A percentile compares a stretch with the other conserved stretches of the same genome.
phyloP scores from a whole-genome alignment of 1,139 yeast genomes.

The Nakaseomyces sp. region DNA sequence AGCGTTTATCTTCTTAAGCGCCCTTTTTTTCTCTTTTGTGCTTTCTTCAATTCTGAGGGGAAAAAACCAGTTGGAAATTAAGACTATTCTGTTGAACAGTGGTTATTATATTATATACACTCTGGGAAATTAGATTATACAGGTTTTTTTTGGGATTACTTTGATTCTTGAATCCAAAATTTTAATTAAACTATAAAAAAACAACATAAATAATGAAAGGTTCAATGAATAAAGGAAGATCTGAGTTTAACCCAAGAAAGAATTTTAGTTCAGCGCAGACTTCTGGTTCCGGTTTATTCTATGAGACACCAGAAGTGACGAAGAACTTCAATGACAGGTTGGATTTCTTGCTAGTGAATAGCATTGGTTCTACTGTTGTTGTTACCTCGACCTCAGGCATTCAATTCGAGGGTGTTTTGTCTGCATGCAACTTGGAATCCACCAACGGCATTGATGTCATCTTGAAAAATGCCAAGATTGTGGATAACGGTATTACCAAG shows the following conservation, averaged over 20 bases:
- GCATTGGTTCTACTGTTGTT: conserved; percentile 48
- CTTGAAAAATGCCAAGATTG: conserved; percentile 42
- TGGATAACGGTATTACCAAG: conserved; percentile 34
- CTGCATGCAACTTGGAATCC: conserved; percentile 37
- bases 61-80: no score
- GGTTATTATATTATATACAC: no score
- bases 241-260: conserved; percentile 3
- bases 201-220: conserved; percentile 10
- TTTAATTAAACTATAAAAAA: conserved; percentile 16
- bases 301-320: conserved; percentile 24
- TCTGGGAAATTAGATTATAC: no score
- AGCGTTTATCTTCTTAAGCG: no score
- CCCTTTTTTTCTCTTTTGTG: no score
- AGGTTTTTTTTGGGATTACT: no score
- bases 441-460: conserved; percentile 42
- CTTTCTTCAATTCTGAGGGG: no score
- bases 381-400: conserved; percentile 60
- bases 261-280: background rate
- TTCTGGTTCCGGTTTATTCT: conserved; percentile 12
- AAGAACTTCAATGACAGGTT: conserved; percentile 40
- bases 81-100: no score
- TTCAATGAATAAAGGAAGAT: conserved; percentile 1
- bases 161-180: no score
- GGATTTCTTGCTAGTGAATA: conserved; percentile 41
- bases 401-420: conserved; percentile 50